Percentiles rank a stretch among this genome's conserved stretches.
phyloP scores from a whole-genome alignment of 2,329 filamentous ascomycete species.

The Aureobasidium sp. region DNA sequence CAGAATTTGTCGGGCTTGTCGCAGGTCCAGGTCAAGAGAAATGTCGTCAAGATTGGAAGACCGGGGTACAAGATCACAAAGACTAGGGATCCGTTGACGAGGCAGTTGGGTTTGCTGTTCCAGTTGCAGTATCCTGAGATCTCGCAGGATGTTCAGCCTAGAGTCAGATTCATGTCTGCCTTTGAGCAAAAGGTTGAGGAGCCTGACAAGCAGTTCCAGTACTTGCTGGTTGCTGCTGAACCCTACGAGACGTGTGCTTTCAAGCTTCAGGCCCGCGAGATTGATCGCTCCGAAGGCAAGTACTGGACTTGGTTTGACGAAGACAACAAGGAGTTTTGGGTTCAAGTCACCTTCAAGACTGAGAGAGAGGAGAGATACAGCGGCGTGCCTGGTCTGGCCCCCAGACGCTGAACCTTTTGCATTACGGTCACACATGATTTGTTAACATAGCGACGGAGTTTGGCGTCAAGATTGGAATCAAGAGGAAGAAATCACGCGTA shows the following conservation, averaged over 20 bases:
- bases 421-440: background rate
- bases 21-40: constrained; percentile 60
- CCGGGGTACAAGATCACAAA: constrained; percentile 99
- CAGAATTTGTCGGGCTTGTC: constrained; percentile 60
- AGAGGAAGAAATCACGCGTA: background rate
- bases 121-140: constrained; percentile 95
- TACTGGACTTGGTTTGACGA: constrained; percentile 95
- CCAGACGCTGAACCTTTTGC: background rate
- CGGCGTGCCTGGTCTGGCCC: constrained; percentile 51
- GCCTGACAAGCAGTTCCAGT: constrained; percentile 89
- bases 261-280: constrained; percentile 87
- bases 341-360: constrained; percentile 97
- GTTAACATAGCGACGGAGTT: constrained; percentile 10
- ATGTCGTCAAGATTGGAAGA: constrained; percentile 87
- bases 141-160: constrained; percentile 61
- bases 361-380: constrained; percentile 87
- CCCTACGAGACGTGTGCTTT: constrained; percentile 97
- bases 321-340: constrained; percentile 94
- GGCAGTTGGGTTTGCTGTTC: constrained; percentile 87
- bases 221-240: constrained; percentile 88
- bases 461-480: background rate
- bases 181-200: constrained; percentile 95
- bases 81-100: constrained; percentile 76
- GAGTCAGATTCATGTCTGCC: constrained; percentile 94
- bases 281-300: constrained; percentile 78